Base-by-base conservation (phyloP, 2,329 filamentous ascomycete species). In the Calonectria multiphialidica region DNA sequence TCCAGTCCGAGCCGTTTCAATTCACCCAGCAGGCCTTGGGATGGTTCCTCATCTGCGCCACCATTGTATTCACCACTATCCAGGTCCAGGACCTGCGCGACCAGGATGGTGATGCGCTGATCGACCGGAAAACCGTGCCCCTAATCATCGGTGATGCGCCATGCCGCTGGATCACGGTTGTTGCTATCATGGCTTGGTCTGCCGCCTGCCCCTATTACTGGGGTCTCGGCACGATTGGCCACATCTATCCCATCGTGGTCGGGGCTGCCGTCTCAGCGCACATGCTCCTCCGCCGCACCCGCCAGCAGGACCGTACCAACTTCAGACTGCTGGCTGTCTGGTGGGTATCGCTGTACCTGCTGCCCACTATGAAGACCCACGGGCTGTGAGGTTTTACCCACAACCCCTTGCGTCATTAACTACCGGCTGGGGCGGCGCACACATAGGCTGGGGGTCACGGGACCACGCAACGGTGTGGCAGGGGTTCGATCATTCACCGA, bases 11-110 rank as follows among this genome's bases (percentile, higher is more conserved):
- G 9, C 21, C 13, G 13, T 59, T 23, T 21, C 13, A 59, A 25
- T 59, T 37, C 18, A 59, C 53, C 2, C 23, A 25, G 21, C 23
- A 40, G 53, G 53, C 30, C 21, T 23, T 59, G 21, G 53, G 53
- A 9, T 79, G 77, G 76, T 72, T 76, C 13, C 42, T 74, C 1
- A 68, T 78, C 1, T 70, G 68, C 15, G 77, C 76, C 18, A 62
- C 42, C 18, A 70, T 79, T 16, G 77, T 79, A 50, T 68, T 79
- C 40, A 79, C 77, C 9, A 79, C 77, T 16, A 78, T 78, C 21
- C 76, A 78, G 55, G 76, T 77, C 13, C 76, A 78, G 33, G 77
- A 78, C 40, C 55, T 78, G 37, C 76, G 77, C 10, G 77, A 78
- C 66, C 75, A 78, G 45, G 77, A 76, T 18, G 77, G 77, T 8